phyloP scores from a whole-genome alignment of 768 basidiomycete genomes.

The Rhodotorula diobovata region DNA sequence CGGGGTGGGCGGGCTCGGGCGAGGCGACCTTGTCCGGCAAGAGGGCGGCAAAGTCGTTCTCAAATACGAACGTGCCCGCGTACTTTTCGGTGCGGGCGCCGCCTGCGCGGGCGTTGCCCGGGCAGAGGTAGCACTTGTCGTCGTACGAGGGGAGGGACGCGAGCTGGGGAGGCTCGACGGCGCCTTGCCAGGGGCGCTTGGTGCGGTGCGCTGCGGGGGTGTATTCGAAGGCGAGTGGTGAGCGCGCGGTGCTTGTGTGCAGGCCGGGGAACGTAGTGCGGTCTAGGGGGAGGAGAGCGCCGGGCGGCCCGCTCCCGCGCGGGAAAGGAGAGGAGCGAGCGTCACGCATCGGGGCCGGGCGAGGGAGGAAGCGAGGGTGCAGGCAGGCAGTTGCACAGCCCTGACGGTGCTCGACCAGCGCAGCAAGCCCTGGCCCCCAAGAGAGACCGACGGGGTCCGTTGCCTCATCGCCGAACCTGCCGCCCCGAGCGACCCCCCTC shows the following conservation, averaged over 20 bases:
- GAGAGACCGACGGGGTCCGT: too few relatives aligned
- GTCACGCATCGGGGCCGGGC: too few relatives aligned
- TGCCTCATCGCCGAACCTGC: too few relatives aligned
- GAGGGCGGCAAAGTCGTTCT: conserved; percentile 44
- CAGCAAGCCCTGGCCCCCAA: too few relatives aligned
- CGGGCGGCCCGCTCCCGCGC: too few relatives aligned
- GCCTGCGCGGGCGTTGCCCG: conserved; percentile 71
- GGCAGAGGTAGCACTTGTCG: conserved; percentile 73
- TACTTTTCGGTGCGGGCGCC: conserved; percentile 67
- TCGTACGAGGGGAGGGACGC: conserved; percentile 45
- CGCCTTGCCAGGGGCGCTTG: conserved; percentile 86
- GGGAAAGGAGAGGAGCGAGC: too few relatives aligned
- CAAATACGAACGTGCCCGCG: conserved; percentile 56
- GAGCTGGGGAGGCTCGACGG: conserved; percentile 64
- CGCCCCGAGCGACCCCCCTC: too few relatives aligned
- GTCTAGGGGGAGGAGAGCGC: not conserved
- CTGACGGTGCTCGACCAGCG: too few relatives aligned
- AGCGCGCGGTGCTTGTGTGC: not conserved
- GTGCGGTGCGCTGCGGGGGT: conserved; percentile 62
- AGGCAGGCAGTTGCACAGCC: too few relatives aligned
- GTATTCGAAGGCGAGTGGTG: not conserved
- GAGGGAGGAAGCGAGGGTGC: too few relatives aligned
- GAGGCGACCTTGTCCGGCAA: conserved; percentile 28
- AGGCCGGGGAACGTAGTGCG: not conserved
- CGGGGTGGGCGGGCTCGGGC: conserved; percentile 5